These are phyloP conservation scores for Capsella rubella DNA, from an alignment of 441 rosid species.

Conservation along the genomic window DNA sequence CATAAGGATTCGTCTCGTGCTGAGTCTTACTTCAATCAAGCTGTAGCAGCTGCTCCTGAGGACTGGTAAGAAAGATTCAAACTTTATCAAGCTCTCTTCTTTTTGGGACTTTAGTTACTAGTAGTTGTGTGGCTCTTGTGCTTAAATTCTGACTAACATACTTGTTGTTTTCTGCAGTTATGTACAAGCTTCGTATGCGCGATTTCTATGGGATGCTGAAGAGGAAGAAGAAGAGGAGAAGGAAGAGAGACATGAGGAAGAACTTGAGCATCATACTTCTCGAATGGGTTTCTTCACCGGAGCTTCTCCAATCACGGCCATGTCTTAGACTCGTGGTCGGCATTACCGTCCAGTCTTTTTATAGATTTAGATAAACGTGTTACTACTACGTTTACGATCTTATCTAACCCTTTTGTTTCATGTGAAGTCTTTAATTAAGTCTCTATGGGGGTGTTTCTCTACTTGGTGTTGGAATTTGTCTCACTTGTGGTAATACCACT, in stretches of 20 bases:
- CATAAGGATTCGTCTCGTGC: slow-evolving; percentile 78
- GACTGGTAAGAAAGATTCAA: slow-evolving; percentile 61
- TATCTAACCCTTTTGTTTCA: slow-evolving; percentile 43
- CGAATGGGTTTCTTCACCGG: slow-evolving; percentile 47
- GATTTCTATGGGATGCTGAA: slow-evolving; percentile 87
- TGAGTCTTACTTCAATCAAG: slow-evolving; percentile 73
- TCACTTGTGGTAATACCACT: slow-evolving; percentile 47
- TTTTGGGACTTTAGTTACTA: not conserved
- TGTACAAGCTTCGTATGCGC: slow-evolving; percentile 84
- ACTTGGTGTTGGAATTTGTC: slow-evolving; percentile 26
- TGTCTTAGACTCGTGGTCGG: slow-evolving; percentile 37
- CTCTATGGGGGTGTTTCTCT: slow-evolving; percentile 1
- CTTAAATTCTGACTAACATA: not conserved
- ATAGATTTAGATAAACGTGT: slow-evolving; percentile 40
- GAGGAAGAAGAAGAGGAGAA: slow-evolving; percentile 54
- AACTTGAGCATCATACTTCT: slow-evolving; percentile 36
- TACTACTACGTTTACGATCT: slow-evolving; percentile 9
- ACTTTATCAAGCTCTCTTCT: slow-evolving; percentile 25
- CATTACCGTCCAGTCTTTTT: slow-evolving; percentile 26
- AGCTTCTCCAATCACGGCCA: slow-evolving; percentile 48
- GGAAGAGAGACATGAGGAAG: slow-evolving; percentile 45
- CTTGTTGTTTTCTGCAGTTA: slow-evolving; percentile 53
- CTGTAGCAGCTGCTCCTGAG: slow-evolving; percentile 78
- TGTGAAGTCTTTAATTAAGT: slow-evolving; percentile 33
- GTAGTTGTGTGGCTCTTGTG: slow-evolving; percentile 5